Percentiles rank a stretch among this genome's conserved stretches.
Conservation (phyloP, 2,329 filamentous ascomycete genomes). For the Ophiocordyceps camponoti-leonardi region DNA sequence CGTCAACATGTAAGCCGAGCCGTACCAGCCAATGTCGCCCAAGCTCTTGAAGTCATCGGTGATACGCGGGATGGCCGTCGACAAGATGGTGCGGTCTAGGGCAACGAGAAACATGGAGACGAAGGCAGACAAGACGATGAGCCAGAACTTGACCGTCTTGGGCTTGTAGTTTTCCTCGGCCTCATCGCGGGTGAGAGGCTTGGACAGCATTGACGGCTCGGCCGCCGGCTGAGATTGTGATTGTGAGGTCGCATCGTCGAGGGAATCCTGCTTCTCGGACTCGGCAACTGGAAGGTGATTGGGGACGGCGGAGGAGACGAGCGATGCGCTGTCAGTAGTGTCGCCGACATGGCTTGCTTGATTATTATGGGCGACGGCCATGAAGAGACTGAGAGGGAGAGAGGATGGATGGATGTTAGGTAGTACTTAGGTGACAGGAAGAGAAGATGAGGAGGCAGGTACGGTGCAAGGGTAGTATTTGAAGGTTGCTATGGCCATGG, state of each 20-base stretch:
- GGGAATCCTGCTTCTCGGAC: not conserved
- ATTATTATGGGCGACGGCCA: not conserved
- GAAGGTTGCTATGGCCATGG: not conserved
- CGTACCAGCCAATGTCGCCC: conserved; percentile 36
- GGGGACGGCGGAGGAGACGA: not conserved
- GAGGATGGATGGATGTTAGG: not conserved
- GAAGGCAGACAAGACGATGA: conserved; percentile 34
- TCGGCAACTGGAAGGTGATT: not conserved
- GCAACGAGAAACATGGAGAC: conserved; percentile 39
- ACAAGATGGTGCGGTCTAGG: conserved; percentile 34
- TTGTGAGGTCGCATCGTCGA: not conserved
- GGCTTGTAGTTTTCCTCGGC: conserved; percentile 29
- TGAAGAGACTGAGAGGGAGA: not conserved
- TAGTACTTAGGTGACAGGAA: not conserved
- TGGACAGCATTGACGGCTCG: not conserved
- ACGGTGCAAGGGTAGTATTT: not conserved
- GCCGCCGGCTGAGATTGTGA: not conserved
- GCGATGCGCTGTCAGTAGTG: not conserved
- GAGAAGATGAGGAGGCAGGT: not conserved
- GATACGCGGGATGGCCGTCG: conserved; percentile 34
- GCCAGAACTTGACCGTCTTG: conserved; percentile 36
- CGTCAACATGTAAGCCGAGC: conserved; percentile 29
- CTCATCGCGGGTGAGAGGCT: conserved; percentile 5
- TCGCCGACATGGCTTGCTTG: not conserved
- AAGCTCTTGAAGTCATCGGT: conserved; percentile 25